Conservation (phyloP, 1,284 basidiomycete genomes). For the Sanguinoderma infundibulare region DNA sequence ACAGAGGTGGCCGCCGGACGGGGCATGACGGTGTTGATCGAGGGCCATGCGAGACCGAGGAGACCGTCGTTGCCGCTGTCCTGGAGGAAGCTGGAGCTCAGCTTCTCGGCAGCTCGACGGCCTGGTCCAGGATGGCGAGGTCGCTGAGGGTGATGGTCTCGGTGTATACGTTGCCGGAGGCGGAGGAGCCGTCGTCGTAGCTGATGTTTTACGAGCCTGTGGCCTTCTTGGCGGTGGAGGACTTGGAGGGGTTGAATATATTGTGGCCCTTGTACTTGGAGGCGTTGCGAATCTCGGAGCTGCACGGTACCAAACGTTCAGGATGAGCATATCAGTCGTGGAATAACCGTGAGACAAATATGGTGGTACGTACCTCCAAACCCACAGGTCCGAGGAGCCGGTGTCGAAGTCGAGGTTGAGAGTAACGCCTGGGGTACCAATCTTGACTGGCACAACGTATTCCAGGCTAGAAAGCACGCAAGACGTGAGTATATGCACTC, state of each 20-base stretch:
- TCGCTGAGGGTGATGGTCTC: slow-evolving; percentile 39
- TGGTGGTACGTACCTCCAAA: slow-evolving; percentile 32
- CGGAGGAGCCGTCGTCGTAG: slow-evolving; percentile 46
- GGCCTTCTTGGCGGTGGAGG: slow-evolving; percentile 36
- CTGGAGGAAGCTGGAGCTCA: slow-evolving; percentile 40
- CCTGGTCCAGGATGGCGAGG: slow-evolving; percentile 38
- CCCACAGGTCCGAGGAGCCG: slow-evolving; percentile 43
- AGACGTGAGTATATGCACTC: slow-evolving; percentile 3
- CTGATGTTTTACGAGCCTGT: slow-evolving; percentile 42
- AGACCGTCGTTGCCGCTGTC: slow-evolving; percentile 43
- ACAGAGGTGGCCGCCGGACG: slow-evolving; percentile 40
- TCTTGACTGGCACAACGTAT: slow-evolving; percentile 43
- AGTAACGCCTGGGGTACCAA: slow-evolving; percentile 43
- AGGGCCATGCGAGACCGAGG: slow-evolving; percentile 39
- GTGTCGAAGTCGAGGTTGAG: slow-evolving; percentile 45
- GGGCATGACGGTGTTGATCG: slow-evolving; percentile 42
- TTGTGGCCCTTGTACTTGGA: slow-evolving; percentile 32
- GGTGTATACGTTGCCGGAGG: slow-evolving; percentile 40
- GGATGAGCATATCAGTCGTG: not conserved
- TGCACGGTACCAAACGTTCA: slow-evolving; percentile 1
- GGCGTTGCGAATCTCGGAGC: slow-evolving; percentile 33
- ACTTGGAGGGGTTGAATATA: slow-evolving; percentile 40
- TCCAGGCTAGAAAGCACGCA: slow-evolving; percentile 32
- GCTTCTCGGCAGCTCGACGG: slow-evolving; percentile 41
- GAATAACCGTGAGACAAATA: not conserved